Base-by-base conservation (phyloP, 371 early-diverging fungal genomes). In the Entomophthora muscae region DNA sequence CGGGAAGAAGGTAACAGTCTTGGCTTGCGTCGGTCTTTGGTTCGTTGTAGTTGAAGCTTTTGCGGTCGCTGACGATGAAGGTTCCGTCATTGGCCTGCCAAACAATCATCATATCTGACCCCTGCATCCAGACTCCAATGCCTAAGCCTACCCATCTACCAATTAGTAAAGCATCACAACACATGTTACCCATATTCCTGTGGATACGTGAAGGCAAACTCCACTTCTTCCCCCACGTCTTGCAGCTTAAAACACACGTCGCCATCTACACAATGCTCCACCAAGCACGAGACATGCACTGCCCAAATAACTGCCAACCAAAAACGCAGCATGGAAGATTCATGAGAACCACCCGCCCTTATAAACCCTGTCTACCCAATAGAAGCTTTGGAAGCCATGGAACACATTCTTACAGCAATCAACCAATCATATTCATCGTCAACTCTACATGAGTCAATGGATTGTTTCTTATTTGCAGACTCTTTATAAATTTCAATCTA, bases 71-170 rank as follows among this genome's bases (percentile, higher is more conserved):
- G 13, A 61, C 22, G 3, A 42, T 51, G 42, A 61, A 61, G 42
- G 22, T 42, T 3, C 27, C 42, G 13, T 61, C 61, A 51, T 7
- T 7, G 13, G 12, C 21, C 5, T 61, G 23, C 61, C 61, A 61
- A 7, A 2, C 61, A 23, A 61, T 32, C 23, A n/a, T 21, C 61
- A 61, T 61, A 24, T 61, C 61, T 2, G 61, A 12, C 23, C 22
- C 23, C n/a, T 31, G 33, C 61, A 61, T 61, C 61, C 61, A 61
- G 13, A 61, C n/a, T 21, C 61, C 61, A 7, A 61, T n/a, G 2
- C 61, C 61, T 24, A 61, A 24, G 3, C n/a, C 61, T 51, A 61
- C 61, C 61, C 61, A 61, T 0, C 61, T 42, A 42, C 2, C 2
- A 32, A 27, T 57, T 57, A 29, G 58, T 21, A 27, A 31, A 21